Base-by-base conservation (phyloP, 1,284 basidiomycete genomes). In the Puccinia polysora region DNA sequence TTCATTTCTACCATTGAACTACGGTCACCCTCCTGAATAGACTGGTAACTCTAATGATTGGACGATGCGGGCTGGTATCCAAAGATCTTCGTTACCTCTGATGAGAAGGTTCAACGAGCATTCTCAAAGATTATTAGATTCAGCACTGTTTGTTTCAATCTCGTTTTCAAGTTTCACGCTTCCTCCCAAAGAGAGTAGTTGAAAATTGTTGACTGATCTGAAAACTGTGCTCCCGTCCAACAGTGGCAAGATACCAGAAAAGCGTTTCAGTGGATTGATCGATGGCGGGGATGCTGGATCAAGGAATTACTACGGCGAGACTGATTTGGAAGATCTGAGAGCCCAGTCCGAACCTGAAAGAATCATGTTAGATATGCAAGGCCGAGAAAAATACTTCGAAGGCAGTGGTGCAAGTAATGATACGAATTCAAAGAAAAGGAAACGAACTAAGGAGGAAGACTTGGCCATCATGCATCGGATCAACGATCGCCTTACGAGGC, bases 21-120 rank as follows among this genome's bases (percentile, higher is more conserved):
- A 25, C 6, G 49, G 25, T 60, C 55, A 32, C 28, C 28, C 12
- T 28, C 6, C 32, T 43, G 14, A 49, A 12, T 74, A 93, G 89
- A 88, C 88, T 1, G 89, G 91, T 4, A 95, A 92, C 75, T 85
- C 87, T 74, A 87, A 85, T 78, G 96, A 99, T 78, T 81, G 90
- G 55, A 97, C 96, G 0, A 99, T 98, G 96, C 89, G 92, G 78
- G 87, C 94, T 4, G 96, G 96, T 6, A 86, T 88, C 76, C 89
- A 96, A 79, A 84, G 88, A 60, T 88, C 87, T 25, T 89, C 89
- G 20, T 81, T 99, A 45, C 96, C 96, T 0, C 84, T 98, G 38
- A 97, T 99, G 77, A 85, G 96, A 50, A 89, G 95, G 77, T 98
- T 98, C 82, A 98, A 98, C 78, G 91, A 97, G 78, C 96, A 98